phyloP scores from a whole-genome alignment of 1,139 yeast genomes.

The Citeromyces hawaiiensis region DNA sequence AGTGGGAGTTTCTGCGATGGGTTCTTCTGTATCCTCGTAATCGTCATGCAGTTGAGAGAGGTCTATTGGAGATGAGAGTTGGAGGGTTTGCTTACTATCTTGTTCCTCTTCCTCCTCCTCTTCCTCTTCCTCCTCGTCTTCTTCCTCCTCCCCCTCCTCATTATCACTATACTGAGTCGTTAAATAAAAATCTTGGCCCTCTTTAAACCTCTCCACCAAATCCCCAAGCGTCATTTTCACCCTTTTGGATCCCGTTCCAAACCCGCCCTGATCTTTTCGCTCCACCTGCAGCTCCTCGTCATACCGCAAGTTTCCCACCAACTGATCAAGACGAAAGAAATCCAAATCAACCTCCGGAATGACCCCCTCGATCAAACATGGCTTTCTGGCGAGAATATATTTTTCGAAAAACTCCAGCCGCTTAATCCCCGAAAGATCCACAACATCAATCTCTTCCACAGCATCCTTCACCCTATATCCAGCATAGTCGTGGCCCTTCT shows the following conservation, averaged over 20 bases:
- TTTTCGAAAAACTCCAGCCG: slow-evolving; percentile 15
- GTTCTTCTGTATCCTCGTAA: slow-evolving; percentile 7
- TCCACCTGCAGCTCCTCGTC: slow-evolving; percentile 39
- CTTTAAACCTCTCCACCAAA: slow-evolving; percentile 24
- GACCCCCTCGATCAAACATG: slow-evolving; percentile 21
- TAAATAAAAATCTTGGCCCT: slow-evolving; percentile 35
- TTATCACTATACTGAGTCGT: slow-evolving; percentile 54
- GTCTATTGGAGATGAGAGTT: background rate
- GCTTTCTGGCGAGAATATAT: slow-evolving; percentile 22
- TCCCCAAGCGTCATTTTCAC: slow-evolving; percentile 32
- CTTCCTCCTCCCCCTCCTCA: slow-evolving; percentile 18
- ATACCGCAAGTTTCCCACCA: slow-evolving; percentile 20
- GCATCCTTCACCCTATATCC: slow-evolving; percentile 5
- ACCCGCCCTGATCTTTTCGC: slow-evolving; percentile 40
- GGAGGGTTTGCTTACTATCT: slow-evolving; percentile 8
- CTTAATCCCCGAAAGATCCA: slow-evolving; percentile 7
- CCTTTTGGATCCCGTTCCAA: slow-evolving; percentile 48
- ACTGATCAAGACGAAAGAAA: slow-evolving; percentile 19
- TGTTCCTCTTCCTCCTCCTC: slow-evolving; percentile 9
- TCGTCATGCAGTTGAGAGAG: slow-evolving; percentile 2
- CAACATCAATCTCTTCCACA: slow-evolving; percentile 7
- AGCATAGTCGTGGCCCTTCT: slow-evolving; percentile 3
- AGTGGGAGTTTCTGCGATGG: background rate
- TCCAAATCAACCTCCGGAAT: slow-evolving; percentile 15
- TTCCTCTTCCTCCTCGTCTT: slow-evolving; percentile 10